Evolutionary conservation across 164 flowering plant species (phyloP), one percentile per base, ranked within the genome.

Genomic region (Vitis labrusca): DNA sequence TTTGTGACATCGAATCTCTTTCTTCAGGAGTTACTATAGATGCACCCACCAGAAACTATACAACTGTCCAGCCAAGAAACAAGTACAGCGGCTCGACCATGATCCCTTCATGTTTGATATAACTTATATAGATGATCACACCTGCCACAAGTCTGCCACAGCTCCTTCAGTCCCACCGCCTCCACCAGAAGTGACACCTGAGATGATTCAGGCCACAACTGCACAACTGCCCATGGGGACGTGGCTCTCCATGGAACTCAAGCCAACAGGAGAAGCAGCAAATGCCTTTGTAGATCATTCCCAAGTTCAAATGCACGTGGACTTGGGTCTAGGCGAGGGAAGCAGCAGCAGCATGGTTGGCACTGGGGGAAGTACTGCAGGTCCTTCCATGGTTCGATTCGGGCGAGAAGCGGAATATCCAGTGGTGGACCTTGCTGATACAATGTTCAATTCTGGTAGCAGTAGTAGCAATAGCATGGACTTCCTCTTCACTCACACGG

Each of bases 11-110:
- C 6, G 14, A 15, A 23, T 52, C 12, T 65, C 16, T 15, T 30
- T 0, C 15, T 63, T 12, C 78, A 92, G 97, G 87, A 73, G 83
- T 7, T 92, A 92, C 70, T 92, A 78, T 75, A 84, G 97, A 65
- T 94, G 98, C 83, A 89, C 98, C 68, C 97, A 92, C 81, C 94
- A 85, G 69, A 92, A 73, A 71, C 70, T 86, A 62, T 89, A 83
- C 72, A 71, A 89, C 0, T 94, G 98, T 72, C 84, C 83, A 1
- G 98, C 98, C 5, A 94, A 87, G 84, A 94, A 94, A 76, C 92
- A 85, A 67, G 97, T 89, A 15, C 98, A 94, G 73, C 77, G 97
- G 9, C 76, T 83, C 3, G 91, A 92, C 52, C 61, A 84, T 8
- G 89, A 94, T 52, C 91, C 91, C 13, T 50, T 29, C 83, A 89